Evolutionary conservation across 2,329 filamentous ascomycete genomes (phyloP), one percentile per base, ranked within the genome.

Genomic region (Niveomyces coronatus): DNA sequence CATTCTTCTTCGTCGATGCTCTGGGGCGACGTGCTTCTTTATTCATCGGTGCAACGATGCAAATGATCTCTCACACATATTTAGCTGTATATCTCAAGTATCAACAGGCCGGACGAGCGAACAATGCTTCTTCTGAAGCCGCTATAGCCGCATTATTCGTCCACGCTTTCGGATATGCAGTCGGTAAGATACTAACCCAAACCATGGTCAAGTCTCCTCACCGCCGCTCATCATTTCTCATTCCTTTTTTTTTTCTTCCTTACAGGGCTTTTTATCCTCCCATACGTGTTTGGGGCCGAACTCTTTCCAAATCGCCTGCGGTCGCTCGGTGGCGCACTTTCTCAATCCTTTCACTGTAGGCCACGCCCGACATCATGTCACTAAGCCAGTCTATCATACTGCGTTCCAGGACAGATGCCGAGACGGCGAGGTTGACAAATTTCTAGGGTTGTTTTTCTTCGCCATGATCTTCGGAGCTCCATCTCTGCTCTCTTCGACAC

Each of bases 291-390:
- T 37, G 60, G 58, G 4, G 56, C 54, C 2, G 64, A 68, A 39
- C 47, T 67, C 0, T 69, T 62, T 54, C 64, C 65, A 1, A 66
- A 66, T 41, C 55, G 56, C 4, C 58, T 68, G 35, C 58, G 64
- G 0, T 64, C 63, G 0, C 62, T 67, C 43, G 62, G 64, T 19
- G 53, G 52, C n/a, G 59, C 63, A 2, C 43, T 65, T 9, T 57
- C 14, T 2, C 48, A 49, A 18, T 16, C 31, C 5, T 47, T 49
- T 37, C 49, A 52, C 36, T 47, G 49, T 64, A 63, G 35, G 52
- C 54, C 18, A n/a, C n/a, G n/a, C n/a, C n/a, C n/a, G n/a, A n/a
- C n/a, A n/a, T n/a, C n/a, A n/a, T n/a, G n/a, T n/a, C n/a, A n/a
- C n/a, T n/a, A n/a, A n/a, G n/a, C n/a, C n/a, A n/a, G n/a, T n/a